Percentiles rank a stretch among this genome's conserved stretches.
phyloP scores from a whole-genome alignment of 148 eudicot species.

The Silene latifolia region DNA sequence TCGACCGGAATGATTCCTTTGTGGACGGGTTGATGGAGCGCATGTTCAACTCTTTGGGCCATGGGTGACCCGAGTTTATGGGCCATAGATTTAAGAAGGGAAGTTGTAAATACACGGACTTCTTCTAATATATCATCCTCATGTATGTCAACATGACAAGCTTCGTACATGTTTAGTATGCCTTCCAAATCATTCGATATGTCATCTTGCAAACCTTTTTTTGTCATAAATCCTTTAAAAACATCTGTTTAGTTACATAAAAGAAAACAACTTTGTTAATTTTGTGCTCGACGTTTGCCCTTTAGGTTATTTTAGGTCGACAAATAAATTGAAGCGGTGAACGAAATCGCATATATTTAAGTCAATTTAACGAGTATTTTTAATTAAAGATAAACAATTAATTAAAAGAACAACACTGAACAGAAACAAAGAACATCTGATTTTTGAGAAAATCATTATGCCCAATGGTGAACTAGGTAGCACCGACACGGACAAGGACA shows the following conservation, averaged over 20 bases:
- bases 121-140: conserved; percentile 31
- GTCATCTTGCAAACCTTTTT: conserved; percentile 11
- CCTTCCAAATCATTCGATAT: conserved; percentile 11
- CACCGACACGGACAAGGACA: no score
- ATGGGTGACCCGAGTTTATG: conserved; percentile 9
- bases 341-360: no score
- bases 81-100: conserved; percentile 20
- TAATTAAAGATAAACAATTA: no score
- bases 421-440: no score
- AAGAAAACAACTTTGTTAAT: no score
- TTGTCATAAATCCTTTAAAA: conserved; percentile 19
- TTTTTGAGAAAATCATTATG: no score
- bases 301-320: no score
- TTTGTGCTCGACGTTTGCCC: no score
- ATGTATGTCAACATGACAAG: conserved; percentile 16
- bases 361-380: no score
- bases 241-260: conserved; percentile 16
- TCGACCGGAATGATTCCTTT: conserved; percentile 38
- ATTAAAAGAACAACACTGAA: no score
- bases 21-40: conserved; percentile 32
- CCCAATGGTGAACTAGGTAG: no score
- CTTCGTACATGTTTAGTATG: conserved; percentile 33
- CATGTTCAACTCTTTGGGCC: conserved; percentile 33
- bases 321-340: no score
- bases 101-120: conserved; percentile 16